phyloP scores from a whole-genome alignment of 2,329 filamentous ascomycete species.

The Zarea fungicola region DNA sequence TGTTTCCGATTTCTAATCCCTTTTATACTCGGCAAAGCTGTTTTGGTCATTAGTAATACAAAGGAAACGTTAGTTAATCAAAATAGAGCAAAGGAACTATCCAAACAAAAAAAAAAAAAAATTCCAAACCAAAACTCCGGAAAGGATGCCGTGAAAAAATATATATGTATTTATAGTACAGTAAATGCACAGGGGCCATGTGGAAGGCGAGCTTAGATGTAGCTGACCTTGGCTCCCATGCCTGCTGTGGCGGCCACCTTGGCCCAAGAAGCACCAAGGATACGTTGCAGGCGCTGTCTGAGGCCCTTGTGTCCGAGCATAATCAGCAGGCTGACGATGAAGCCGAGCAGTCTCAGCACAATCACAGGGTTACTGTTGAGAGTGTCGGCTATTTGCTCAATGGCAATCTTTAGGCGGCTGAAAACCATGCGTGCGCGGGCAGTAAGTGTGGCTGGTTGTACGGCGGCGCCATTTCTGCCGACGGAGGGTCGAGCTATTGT shows the following conservation, averaged over 20 bases:
- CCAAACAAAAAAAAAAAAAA: background rate
- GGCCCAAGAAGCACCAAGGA: constrained; percentile 67
- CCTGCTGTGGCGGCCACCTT: constrained; percentile 81
- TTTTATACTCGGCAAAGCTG: constrained; percentile 2
- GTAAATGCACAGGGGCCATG: constrained; percentile 14
- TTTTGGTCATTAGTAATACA: constrained; percentile 13
- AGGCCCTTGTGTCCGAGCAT: constrained; percentile 71
- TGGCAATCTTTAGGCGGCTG: constrained; percentile 43
- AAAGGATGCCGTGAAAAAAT: constrained; percentile 14
- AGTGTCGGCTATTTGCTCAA: constrained; percentile 46
- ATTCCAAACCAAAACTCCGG: constrained; percentile 8
- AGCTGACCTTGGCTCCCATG: constrained; percentile 97
- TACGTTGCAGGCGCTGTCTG: constrained; percentile 65
- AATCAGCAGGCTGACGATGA: constrained; percentile 71
- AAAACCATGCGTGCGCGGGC: constrained; percentile 49
- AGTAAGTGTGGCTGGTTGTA: constrained; percentile 33
- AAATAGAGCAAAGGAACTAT: background rate
- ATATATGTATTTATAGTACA: constrained; percentile 19
- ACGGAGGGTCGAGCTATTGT: constrained; percentile 23
- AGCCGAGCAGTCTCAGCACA: constrained; percentile 63
- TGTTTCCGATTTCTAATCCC: background rate
- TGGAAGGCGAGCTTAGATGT: constrained; percentile 58
- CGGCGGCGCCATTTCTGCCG: constrained; percentile 21
- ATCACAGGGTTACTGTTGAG: constrained; percentile 53
- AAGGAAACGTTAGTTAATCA: constrained; percentile 11